These are phyloP conservation scores for Bidens hawaiensis DNA, from an alignment of 140 eudicot genomes.

Conservation along the genomic window DNA sequence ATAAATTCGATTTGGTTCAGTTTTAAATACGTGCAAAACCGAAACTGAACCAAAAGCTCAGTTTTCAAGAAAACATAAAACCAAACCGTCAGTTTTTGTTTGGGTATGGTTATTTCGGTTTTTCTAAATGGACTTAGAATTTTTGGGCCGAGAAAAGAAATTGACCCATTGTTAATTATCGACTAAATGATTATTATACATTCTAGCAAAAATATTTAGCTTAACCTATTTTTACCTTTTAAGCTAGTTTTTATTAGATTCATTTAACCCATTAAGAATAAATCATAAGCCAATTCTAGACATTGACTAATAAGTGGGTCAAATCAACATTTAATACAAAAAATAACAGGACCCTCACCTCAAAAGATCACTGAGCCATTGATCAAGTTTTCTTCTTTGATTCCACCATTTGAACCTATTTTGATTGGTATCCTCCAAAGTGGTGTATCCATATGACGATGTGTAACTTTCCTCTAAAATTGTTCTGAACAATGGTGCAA, in stretches of 20 bases:
- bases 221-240: not conserved
- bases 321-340: not conserved
- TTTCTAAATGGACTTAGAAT: too few relatives aligned
- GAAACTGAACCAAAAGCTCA: too few relatives aligned
- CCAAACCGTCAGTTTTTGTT: too few relatives aligned
- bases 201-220: too few relatives aligned
- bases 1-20: too few relatives aligned
- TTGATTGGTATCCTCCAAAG: constrained; percentile 55
- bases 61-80: too few relatives aligned
- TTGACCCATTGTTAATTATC: too few relatives aligned
- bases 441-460: constrained; percentile 53
- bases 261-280: not conserved
- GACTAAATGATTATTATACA: too few relatives aligned
- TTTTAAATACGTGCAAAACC: too few relatives aligned
- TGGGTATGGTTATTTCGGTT: too few relatives aligned
- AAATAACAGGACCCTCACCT: constrained; percentile 35
- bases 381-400: constrained; percentile 64
- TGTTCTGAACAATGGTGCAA: constrained; percentile 69
- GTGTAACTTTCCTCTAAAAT: constrained; percentile 63
- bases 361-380: constrained; percentile 51
- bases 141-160: too few relatives aligned
- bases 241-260: not conserved
- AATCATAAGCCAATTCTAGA: not conserved
- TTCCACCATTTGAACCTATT: constrained; percentile 73
- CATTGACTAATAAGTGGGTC: not conserved